Conservation (phyloP, 169 alveolate species). For the Cryptosporidium muris region DNA sequence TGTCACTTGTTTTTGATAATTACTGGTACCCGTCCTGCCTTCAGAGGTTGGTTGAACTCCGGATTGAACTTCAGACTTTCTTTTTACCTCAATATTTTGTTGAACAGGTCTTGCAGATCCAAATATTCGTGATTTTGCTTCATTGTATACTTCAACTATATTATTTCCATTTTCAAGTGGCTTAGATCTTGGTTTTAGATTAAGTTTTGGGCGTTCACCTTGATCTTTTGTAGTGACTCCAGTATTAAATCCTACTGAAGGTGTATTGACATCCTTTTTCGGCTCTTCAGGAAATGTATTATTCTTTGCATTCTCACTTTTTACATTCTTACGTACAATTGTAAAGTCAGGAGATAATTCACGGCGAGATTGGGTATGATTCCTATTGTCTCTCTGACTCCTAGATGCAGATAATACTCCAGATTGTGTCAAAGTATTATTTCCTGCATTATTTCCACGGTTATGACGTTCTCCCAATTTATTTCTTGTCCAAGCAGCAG, state of each 20-base stretch:
- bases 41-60: too few relatives aligned
- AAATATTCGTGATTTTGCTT: neutral
- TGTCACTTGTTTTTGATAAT: too few relatives aligned
- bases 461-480: conserved; percentile 11
- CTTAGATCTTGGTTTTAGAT: neutral
- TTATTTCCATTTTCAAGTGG: conserved; percentile 2
- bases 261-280: neutral
- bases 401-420: neutral
- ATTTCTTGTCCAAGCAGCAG: neutral
- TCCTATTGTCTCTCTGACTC: neutral
- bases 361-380: conserved; percentile 19
- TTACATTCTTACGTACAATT: conserved; percentile 1
- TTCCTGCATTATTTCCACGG: neutral
- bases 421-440: neutral
- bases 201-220: too few relatives aligned
- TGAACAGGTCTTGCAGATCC: neutral
- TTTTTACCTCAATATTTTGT: neutral
- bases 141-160: neutral
- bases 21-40: too few relatives aligned
- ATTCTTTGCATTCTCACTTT: conserved; percentile 14
- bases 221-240: too few relatives aligned
- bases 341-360: conserved; percentile 61
- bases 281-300: neutral
- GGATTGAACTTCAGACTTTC: neutral
- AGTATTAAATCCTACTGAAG: neutral